Base-by-base conservation (phyloP, 2,329 filamentous ascomycete species). In the Aspergillus pseudotamarii region DNA sequence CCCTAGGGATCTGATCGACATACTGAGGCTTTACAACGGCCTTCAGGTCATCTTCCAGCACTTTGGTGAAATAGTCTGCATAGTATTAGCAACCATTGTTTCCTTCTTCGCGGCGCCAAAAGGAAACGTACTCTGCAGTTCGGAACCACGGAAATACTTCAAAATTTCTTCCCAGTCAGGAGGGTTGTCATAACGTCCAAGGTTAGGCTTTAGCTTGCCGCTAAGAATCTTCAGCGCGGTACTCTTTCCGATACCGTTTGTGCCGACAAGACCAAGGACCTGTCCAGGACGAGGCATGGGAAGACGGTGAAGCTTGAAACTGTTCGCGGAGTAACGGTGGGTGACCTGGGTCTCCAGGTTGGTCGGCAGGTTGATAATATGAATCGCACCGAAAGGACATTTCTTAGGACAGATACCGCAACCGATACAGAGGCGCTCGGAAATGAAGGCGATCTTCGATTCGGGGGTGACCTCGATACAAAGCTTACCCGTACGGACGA, bases 391-490 rank as follows among this genome's bases (percentile, higher is more conserved):
- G 81, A 99, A 99, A 19, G 95, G 95, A 80, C 95, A 99, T 81
- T 98, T 98, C 85, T 99, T 99, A 51, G 94, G 93, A 81, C 96
- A 99, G 83, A 99, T 99, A 89, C 95, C 96, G 78, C 96, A 99
- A 81, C 95, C 95, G 75, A 98, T 97, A 79, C 94, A 97, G 66
- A 97, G 88, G 68, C 88, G 89, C 81, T 99, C 95, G 69, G 94
- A 98, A 75, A 99, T 96, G 86, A 97, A 99, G 78, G 95, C 95
- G 73, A 99, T 94, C 76, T 94, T 94, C 69, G 94, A 96, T 63
- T 92, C 88, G 67, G 92, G 84, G 59, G 87, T 85, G 74, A 99
- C 96, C 85, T 99, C 94, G 78, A 98, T 97, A 82, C 94, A 97
- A 71, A 96, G 89, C 85, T 97, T 98, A 81, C 95, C 95, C 65